phyloP scores from a whole-genome alignment of 2,329 filamentous ascomycete species.

The Epichloe coenophiala region DNA sequence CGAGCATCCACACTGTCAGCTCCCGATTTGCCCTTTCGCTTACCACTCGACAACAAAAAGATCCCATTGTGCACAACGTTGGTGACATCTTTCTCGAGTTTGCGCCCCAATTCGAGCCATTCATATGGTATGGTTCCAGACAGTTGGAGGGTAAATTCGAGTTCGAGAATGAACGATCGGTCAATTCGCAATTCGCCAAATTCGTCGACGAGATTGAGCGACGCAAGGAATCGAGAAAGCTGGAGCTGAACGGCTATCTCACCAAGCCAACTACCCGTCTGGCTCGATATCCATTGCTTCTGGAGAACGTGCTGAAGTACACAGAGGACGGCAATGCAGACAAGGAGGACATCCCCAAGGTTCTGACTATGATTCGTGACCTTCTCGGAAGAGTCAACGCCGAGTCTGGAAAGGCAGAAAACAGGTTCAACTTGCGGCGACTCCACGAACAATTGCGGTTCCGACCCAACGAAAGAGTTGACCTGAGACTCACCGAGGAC shows the following conservation, averaged over 20 bases:
- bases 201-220: slow-evolving; percentile 96
- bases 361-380: slow-evolving; percentile 73
- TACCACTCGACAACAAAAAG: slow-evolving; percentile 80
- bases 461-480: slow-evolving; percentile 77
- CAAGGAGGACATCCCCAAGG: slow-evolving; percentile 82
- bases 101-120: slow-evolving; percentile 85
- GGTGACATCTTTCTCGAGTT: slow-evolving; percentile 92
- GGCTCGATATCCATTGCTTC: slow-evolving; percentile 79
- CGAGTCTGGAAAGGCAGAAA: slow-evolving; percentile 94
- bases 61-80: slow-evolving; percentile 74
- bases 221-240: slow-evolving; percentile 88
- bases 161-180: slow-evolving; percentile 88
- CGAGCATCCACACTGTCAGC: slow-evolving; percentile 77
- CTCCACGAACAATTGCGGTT: slow-evolving; percentile 88
- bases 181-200: slow-evolving; percentile 71
- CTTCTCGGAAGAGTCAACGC: slow-evolving; percentile 81
- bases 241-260: slow-evolving; percentile 93
- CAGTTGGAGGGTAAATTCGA: slow-evolving; percentile 96
- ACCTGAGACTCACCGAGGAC: slow-evolving; percentile 87
- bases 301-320: slow-evolving; percentile 86
- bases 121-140: slow-evolving; percentile 91
- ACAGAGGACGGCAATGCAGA: slow-evolving; percentile 83
- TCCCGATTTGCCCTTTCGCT: slow-evolving; percentile 76
- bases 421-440: slow-evolving; percentile 88
- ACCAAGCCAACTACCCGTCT: slow-evolving; percentile 95